Base-by-base conservation (phyloP, 352 stramenopile species). In the Globisporangium splendens region DNA sequence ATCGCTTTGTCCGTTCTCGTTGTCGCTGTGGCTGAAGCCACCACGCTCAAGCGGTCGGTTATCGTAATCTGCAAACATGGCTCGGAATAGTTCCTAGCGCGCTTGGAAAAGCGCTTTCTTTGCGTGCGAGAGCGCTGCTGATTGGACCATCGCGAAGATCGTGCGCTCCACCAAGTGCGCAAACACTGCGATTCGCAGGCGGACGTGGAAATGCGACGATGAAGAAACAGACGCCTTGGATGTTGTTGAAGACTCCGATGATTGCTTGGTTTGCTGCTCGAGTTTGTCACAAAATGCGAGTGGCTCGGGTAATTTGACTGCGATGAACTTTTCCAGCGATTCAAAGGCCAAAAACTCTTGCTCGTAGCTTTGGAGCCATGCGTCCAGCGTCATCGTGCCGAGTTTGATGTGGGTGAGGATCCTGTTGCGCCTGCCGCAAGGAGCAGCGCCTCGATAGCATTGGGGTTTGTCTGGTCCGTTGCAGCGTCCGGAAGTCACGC, bases 241-340 rank as follows among this genome's bases (percentile, higher is more conserved):
- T 20, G 57, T 31, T 47, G 4, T 54, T 22, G 43, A 48, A n/a
- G 24, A 31, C 54, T 6, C 21, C 50, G 28, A 61, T 18, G 24
- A 31, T 48, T 48, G 17, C 8, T 22, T 46, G 10, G 56, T 62
- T n/a, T 70, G 51, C 11, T 70, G 54, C 46, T 73, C 61, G 38
- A 81, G 63, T 48, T 83, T 86, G 2, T 70, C 66, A 43, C 58
- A 77, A 21, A 83, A 74, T 14, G 59, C 67, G 8, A 81, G 63
- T 11, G 73, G 73, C 39, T 86, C 76, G 1, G 73, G 68, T 7
- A 86, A 47, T 46, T 86, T 86, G 47, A 80, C 69, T 17, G 80
- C 63, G 4, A 58, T 49, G 41, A 86, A 83, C 31, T 62, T 56
- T 39, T 78, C 76, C 4, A 86, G 62, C 3, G 76, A 86, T 46